Percentiles rank a stretch among this genome's conserved stretches.
Conservation (phyloP, 805 yeast genomes). For the Candida patagonica region DNA sequence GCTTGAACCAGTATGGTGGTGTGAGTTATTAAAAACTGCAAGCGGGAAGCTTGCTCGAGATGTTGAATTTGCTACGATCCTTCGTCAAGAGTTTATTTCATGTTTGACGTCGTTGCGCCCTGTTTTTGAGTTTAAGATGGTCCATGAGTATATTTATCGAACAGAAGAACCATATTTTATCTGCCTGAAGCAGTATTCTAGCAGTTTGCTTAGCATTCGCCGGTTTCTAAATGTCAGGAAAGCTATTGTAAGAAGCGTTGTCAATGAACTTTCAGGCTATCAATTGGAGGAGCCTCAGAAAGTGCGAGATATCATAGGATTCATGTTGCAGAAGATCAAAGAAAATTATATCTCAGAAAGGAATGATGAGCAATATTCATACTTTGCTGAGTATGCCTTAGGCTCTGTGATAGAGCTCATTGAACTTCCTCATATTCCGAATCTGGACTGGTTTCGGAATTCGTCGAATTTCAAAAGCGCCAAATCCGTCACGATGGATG, state of each 20-base stretch:
- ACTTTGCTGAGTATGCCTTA: background rate
- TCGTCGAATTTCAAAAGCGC: slow-evolving; percentile 1
- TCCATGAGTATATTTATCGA: background rate
- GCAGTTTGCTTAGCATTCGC: background rate
- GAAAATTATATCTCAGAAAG: background rate
- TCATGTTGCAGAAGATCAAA: background rate
- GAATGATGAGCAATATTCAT: background rate
- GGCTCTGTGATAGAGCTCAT: slow-evolving; percentile 1
- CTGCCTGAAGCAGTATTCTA: background rate
- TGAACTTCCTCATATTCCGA: slow-evolving; percentile 1
- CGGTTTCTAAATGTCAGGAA: background rate
- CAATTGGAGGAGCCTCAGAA: background rate
- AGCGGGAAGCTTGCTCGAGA: background rate
- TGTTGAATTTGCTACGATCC: too few species aligned
- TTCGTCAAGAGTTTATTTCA: background rate
- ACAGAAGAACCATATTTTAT: background rate
- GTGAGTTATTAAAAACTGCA: background rate
- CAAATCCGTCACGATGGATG: slow-evolving; percentile 1
- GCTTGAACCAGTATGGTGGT: slow-evolving; percentile 1
- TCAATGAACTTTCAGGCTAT: background rate
- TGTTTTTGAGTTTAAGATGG: background rate
- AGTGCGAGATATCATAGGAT: background rate
- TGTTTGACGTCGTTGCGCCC: background rate
- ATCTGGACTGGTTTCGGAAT: slow-evolving; percentile 1
- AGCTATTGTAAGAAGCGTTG: background rate